These are phyloP conservation scores for Pleurotus eryngii DNA, from an alignment of 768 basidiomycete species.

Conservation along the genomic window DNA sequence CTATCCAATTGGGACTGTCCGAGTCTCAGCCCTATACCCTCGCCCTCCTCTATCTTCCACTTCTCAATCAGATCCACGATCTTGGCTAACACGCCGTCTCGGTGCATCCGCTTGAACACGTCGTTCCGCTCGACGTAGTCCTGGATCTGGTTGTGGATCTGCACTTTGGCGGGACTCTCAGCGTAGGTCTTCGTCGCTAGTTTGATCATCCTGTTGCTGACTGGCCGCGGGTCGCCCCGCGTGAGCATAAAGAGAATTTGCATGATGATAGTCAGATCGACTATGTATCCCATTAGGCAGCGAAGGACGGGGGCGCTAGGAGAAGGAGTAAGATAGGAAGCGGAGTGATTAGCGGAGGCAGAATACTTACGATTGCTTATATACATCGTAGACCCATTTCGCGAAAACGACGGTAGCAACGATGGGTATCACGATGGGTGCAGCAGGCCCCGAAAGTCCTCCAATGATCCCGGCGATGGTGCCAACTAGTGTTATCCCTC, in stretches of 20 bases:
- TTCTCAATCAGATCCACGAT: constrained; percentile 3
- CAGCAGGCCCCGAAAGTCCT: constrained; percentile 12
- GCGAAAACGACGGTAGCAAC: constrained; percentile 15
- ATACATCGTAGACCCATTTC: constrained; percentile 18
- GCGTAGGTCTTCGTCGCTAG: neutral
- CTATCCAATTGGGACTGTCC: neutral
- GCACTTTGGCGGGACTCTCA: neutral
- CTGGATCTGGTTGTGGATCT: constrained; percentile 2
- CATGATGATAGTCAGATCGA: constrained; percentile 22
- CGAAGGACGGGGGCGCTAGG: constrained; percentile 6
- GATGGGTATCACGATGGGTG: constrained; percentile 18
- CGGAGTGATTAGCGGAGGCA: neutral
- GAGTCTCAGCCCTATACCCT: neutral
- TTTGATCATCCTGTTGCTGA: constrained; percentile 4
- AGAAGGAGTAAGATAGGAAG: neutral
- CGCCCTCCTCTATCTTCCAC: constrained; percentile 1
- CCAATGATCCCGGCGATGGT: constrained; percentile 10
- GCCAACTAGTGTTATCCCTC: neutral
- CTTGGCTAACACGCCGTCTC: neutral
- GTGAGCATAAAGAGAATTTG: constrained; percentile 14
- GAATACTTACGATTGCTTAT: constrained; percentile 17
- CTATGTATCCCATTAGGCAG: constrained; percentile 21
- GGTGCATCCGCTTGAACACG: neutral
- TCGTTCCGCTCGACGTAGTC: neutral
- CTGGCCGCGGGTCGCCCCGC: neutral